phyloP scores from a whole-genome alignment of 768 basidiomycete species.

The Suillus decipiens region DNA sequence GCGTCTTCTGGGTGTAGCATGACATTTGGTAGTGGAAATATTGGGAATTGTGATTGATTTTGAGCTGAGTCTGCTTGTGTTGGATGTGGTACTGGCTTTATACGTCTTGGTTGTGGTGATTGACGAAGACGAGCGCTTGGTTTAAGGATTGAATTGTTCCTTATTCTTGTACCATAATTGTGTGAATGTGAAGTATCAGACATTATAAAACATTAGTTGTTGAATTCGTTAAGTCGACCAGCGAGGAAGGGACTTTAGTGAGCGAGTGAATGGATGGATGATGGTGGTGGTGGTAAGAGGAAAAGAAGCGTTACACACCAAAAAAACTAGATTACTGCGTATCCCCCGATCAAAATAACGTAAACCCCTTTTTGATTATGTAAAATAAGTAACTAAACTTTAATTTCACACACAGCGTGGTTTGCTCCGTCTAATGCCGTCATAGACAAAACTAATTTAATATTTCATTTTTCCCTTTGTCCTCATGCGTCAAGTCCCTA shows the following conservation, averaged over 20 bases:
- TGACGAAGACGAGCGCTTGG: slow-evolving; percentile 54
- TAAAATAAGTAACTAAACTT: not conserved
- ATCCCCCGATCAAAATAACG: slow-evolving; percentile 7
- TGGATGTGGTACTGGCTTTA: slow-evolving; percentile 32
- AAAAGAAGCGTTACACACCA: not conserved
- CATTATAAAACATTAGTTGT: slow-evolving; percentile 4
- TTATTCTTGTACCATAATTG: slow-evolving; percentile 56
- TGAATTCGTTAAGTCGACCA: slow-evolving; percentile 2
- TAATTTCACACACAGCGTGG: not conserved
- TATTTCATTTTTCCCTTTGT: not conserved
- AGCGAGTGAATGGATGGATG: not conserved
- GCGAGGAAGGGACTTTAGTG: not conserved
- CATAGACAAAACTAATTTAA: slow-evolving; percentile 1
- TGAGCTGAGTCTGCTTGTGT: slow-evolving; percentile 22
- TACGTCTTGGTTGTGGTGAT: slow-evolving; percentile 38
- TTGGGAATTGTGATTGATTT: slow-evolving; percentile 28
- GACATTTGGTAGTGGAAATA: slow-evolving; percentile 64
- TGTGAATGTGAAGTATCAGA: slow-evolving; percentile 34
- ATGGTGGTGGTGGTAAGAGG: slow-evolving; percentile 5
- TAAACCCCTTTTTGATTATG: slow-evolving; percentile 5
- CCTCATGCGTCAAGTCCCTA: not conserved
- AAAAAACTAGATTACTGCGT: slow-evolving; percentile 7
- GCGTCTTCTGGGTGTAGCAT: slow-evolving; percentile 77
- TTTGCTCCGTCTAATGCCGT: not conserved
- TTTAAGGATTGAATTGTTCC: slow-evolving; percentile 52